Evolutionary conservation across 371 early-diverging fungal genomes (phyloP).

Genomic region (Mortierella sp.): DNA sequence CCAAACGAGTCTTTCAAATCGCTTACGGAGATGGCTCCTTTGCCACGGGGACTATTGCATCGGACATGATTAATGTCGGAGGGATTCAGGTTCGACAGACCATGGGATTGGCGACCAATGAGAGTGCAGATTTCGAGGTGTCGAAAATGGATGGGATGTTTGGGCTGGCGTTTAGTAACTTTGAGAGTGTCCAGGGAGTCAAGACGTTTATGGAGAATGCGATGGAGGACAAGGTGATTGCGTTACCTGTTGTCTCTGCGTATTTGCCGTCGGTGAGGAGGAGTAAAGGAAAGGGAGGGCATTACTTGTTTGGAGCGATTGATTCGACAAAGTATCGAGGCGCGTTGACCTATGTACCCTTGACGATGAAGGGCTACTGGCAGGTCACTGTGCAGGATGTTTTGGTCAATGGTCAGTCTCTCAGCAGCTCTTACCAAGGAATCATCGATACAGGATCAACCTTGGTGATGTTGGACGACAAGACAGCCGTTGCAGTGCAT

Average conservation of each 20-base stretch:
- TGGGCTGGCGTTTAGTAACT: constrained; percentile 50
- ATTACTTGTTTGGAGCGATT: constrained; percentile 68
- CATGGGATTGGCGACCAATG: constrained; percentile 47
- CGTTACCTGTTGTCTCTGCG: neutral
- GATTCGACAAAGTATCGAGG: constrained; percentile 80
- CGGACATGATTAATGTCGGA: constrained; percentile 28
- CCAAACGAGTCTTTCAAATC: neutral
- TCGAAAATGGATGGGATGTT: constrained; percentile 54
- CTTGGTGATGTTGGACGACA: neutral
- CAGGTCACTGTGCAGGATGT: neutral
- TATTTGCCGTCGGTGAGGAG: constrained; percentile 14
- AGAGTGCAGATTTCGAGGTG: constrained; percentile 44
- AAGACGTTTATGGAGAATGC: constrained; percentile 61
- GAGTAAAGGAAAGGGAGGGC: constrained; percentile 59
- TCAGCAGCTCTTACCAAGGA: neutral
- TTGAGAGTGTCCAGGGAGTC: constrained; percentile 41
- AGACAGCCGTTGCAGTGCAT: neutral
- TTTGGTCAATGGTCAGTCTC: neutral
- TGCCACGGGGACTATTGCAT: neutral
- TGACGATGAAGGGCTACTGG: constrained; percentile 73
- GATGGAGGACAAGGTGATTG: constrained; percentile 23
- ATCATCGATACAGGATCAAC: neutral
- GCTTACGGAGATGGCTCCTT: neutral
- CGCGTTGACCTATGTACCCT: constrained; percentile 81
- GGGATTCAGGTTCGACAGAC: constrained; percentile 50